phyloP scores from a whole-genome alignment of 2,329 filamentous ascomycete genomes.

The Hypocreales sp. region DNA sequence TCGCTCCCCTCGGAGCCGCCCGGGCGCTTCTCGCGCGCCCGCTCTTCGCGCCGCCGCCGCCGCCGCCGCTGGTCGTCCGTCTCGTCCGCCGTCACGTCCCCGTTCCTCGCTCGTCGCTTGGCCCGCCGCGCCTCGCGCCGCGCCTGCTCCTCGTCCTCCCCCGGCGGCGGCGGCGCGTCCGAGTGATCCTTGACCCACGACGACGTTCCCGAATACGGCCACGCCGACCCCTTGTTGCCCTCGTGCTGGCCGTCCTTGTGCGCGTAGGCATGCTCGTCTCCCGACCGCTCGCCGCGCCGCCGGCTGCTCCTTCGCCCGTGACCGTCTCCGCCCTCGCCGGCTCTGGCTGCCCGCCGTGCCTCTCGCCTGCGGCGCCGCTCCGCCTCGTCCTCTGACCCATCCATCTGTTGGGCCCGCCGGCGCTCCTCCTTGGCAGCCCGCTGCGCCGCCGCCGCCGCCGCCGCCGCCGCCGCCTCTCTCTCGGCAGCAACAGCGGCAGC shows the following conservation, averaged over 20 bases:
- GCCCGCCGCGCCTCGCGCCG: slow-evolving; percentile 32
- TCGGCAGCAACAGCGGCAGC: slow-evolving; percentile 24
- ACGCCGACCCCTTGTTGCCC: slow-evolving; percentile 23
- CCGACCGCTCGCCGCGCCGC: slow-evolving; percentile 24
- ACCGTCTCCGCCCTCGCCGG: slow-evolving; percentile 20
- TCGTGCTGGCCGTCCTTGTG: slow-evolving; percentile 20
- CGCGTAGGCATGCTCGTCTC: slow-evolving; percentile 28
- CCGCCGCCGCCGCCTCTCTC: slow-evolving; percentile 28
- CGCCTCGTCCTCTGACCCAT: slow-evolving; percentile 30
- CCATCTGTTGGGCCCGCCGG: slow-evolving; percentile 28
- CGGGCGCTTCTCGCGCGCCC: slow-evolving; percentile 15
- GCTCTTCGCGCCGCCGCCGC: slow-evolving; percentile 29
- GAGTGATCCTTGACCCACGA: slow-evolving; percentile 53
- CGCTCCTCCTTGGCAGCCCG: slow-evolving; percentile 30
- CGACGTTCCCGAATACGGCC: slow-evolving; percentile 49
- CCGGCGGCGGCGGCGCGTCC: slow-evolving; percentile 43
- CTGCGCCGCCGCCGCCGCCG: slow-evolving; percentile 18
- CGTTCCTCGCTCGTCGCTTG: slow-evolving; percentile 26
- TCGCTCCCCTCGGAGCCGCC: slow-evolving; percentile 26
- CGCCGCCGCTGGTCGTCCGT: slow-evolving; percentile 27
- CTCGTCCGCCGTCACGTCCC: slow-evolving; percentile 25
- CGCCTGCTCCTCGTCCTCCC: slow-evolving; percentile 34
- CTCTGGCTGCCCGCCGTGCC: slow-evolving; percentile 29
- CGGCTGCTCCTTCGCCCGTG: slow-evolving; percentile 20
- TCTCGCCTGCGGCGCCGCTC: slow-evolving; percentile 39